Evolutionary conservation across 2,329 filamentous ascomycete genomes (phyloP), one percentile per base, ranked within the genome.

Genomic region (Triangularia setosa): DNA sequence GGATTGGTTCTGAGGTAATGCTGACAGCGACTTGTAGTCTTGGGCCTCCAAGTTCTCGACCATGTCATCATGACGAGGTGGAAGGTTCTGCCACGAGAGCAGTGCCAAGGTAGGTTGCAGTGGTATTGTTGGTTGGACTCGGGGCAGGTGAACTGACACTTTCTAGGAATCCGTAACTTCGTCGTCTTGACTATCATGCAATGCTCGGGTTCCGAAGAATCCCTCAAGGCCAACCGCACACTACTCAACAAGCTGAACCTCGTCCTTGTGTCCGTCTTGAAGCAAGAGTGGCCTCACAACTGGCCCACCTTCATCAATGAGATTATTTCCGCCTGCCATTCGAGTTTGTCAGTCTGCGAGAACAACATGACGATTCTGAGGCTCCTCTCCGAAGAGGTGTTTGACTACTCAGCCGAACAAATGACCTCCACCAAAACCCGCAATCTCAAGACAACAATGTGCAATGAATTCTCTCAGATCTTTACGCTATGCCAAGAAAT

Each of bases 231-330:
- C 72, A 90, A 98, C 79, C 90, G 91, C 75, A 93, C 93, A 33
- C 87, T 99, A 65, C 83, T 99, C 75, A 98, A 98, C 85, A 99
- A 99, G 83, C 88, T 99, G 67, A 99, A 99, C 75, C 86, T 99
- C 73, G 94, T 98, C 64, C 90, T 99, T 69, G 92, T 99, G 72
- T 97, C 93, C 64, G 94, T 99, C 68, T 83, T 99, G 75, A 99
- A 99, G 84, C 95, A 99, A 80, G 95, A 99, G 79, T 99, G 95
- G 95, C 95, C 95, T 64, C 94, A 98, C 80, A 96, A 99, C 83
- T 99, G 96, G 95, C 95, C 96, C 11, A 97, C 93, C 21, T 99
- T 99, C 79, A 98, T 99, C 85, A 98, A 98, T 83, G 95, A 99
- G 82, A 99, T 99, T 78, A 93, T 99, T 72, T 90, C 92, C 23